Base-by-base conservation (phyloP, 129 eudicot species). In the Ambrosia trifida region DNA sequence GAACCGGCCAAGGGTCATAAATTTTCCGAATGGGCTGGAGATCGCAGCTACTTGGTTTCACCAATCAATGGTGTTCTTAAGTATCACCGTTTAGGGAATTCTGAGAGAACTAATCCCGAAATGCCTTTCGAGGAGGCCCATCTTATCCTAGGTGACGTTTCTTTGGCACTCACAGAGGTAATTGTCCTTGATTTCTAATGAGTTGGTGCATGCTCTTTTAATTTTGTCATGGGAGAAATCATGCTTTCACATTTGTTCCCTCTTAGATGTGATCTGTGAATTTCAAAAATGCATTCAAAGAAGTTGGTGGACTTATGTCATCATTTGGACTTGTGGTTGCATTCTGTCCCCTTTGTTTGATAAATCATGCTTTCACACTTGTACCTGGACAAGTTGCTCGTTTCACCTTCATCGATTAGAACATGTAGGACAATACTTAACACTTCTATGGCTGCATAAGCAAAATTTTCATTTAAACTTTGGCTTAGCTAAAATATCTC, bases 1-100 rank as follows among this genome's bases (percentile, higher is more conserved):
- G 96, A 90, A 84, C 79, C 88, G 49, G 73, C 79, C 53, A 68
- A 78, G 47, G 83, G 79, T 59, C 47, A 19, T 33, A 79, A 58
- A 79, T 7, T 67, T 49, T 82, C 94, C 14, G 33, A 67, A 30
- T 90, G 97, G 94, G 87, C 96, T 64, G 81, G 19, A 57, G 84
- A 83, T 75, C 91, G 97, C 50, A 84, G 68, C 76, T 95, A 87
- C 75, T 61, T 95, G 43, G 97, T 95, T 71, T 90, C 96, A 44
- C 99, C 99, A 19, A 95, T 95, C 60, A 90, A 95, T 86, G 95
- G 89, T 53, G 84, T 77, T 76, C 96, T 95, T 56, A 88, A 91
- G 65, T 95, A 95, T 74, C 99, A 88, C 58, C 96, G 99, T 66
- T 77, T 95, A 62, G 97, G 97, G 38, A 86, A 85, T 81, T 84